These are phyloP conservation scores for Boechera divaricarpa DNA, from an alignment of 345 rosid genomes.

Conservation along the genomic window DNA sequence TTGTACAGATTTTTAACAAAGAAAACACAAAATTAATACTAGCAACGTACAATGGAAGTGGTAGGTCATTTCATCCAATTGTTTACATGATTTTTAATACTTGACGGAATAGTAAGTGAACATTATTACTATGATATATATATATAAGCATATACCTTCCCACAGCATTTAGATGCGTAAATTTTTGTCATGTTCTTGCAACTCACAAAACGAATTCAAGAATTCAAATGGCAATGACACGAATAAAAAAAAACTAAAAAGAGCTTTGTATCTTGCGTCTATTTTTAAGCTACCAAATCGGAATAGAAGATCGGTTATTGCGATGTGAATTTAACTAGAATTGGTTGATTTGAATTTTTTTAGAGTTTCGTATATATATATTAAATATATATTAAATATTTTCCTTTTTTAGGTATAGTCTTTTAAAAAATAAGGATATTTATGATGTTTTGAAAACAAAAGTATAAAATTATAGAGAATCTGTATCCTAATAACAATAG, in stretches of 20 bases:
- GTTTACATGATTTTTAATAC: neutral
- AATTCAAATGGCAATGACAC: neutral
- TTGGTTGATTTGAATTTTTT: no score
- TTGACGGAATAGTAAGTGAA: constrained; percentile 3
- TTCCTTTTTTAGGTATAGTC: no score
- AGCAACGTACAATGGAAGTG: neutral
- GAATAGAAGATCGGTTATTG: no score
- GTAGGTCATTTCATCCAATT: constrained; percentile 1
- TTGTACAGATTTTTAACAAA: neutral
- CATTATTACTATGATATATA: neutral
- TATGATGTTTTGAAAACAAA: no score
- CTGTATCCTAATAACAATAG: neutral
- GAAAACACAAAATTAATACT: neutral
- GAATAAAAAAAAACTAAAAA: no score
- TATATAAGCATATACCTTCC: neutral
- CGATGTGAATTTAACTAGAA: no score
- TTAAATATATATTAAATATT: no score
- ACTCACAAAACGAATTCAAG: neutral
- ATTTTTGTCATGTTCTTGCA: neutral
- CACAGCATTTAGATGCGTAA: neutral
- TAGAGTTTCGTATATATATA: no score
- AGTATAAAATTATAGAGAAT: no score
- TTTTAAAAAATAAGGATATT: no score
- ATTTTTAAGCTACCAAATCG: no score
- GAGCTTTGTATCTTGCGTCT: no score